phyloP scores from a whole-genome alignment of 2,329 filamentous ascomycete species.

The Venturia pyrina region DNA sequence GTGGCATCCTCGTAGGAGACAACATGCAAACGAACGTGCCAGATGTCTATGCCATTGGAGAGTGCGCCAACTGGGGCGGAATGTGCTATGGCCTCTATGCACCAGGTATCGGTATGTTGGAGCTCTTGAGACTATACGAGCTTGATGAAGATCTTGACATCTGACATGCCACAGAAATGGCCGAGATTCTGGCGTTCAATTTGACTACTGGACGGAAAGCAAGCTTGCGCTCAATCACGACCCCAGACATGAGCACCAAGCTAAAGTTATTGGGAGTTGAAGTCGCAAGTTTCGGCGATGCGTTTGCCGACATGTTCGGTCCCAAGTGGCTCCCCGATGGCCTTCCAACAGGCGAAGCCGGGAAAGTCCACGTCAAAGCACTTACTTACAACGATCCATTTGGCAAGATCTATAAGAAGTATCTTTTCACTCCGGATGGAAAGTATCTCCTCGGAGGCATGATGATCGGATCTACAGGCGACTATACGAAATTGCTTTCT shows the following conservation, averaged over 20 bases:
- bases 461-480: constrained; percentile 89
- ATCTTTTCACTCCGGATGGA: constrained; percentile 78
- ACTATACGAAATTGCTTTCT: constrained; percentile 81
- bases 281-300: constrained; percentile 86
- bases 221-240: constrained; percentile 58
- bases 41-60: constrained; percentile 77
- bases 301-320: constrained; percentile 80
- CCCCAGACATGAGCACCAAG: constrained; percentile 82
- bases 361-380: constrained; percentile 59
- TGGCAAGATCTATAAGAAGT: constrained; percentile 84
- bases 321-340: constrained; percentile 62
- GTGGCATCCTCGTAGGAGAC: constrained; percentile 65
- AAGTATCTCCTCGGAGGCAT: constrained; percentile 85
- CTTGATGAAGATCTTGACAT: too few relatives aligned
- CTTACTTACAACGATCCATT: constrained; percentile 86
- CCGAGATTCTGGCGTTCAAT: constrained; percentile 82
- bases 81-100: constrained; percentile 83
- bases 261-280: constrained; percentile 83
- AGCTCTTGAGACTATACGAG: too few relatives aligned
- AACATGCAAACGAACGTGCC: constrained; percentile 58
- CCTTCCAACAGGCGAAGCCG: constrained; percentile 30
- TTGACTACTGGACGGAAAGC: constrained; percentile 71
- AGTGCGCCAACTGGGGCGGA: constrained; percentile 81
- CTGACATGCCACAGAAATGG: constrained; percentile 26
- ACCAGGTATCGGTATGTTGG: constrained; percentile 77